Base-by-base conservation (phyloP, 805 yeast genomes). In the Ogataea allantospora region DNA sequence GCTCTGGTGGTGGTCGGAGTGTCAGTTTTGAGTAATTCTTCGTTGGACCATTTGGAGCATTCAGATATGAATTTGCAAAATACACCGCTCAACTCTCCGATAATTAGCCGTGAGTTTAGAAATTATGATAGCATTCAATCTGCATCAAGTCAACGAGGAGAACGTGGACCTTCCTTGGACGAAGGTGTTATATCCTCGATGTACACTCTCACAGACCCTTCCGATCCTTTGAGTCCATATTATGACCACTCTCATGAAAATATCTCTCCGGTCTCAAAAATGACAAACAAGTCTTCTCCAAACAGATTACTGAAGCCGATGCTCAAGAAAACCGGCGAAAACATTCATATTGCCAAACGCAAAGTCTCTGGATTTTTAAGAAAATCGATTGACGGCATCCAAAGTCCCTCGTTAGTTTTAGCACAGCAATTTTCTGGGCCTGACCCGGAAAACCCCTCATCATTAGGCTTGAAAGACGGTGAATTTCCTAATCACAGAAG, bases 1-100 rank as follows among this genome's bases (percentile, higher is more conserved):
- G 20, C 68, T 32, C 71, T 77, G 9, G 78, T 78, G 0, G 55
- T 80, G 13, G 73, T 77, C 15, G 95, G 95, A 2, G 95, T 86
- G 3, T 69, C 78, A 22, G 57, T 75, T 9, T 66, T 87, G 13
- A 80, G 88, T 36, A 73, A 80, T 73, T 74, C 75, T 36, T 48
- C 58, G 7, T 23, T 17, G 9, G 34, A 27, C 17, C 30, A 21
- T 12, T 8, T 14, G 0, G 27, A 15, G 12, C 30, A 31, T 19
- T 52, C 48, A 3, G 35, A 27, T 27, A 6, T 14, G 5, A 14
- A 4, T 10, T 14, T 34, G 4, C 13, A 23, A n/a, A 16, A 14
- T 5, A 20, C 31, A 10, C 18, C 44, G 4, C 10, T 33, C 1
- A 21, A 14, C 12, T 46, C 43, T 27, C 51, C 50, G 22, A 38